A percentile compares a stretch with the other conserved stretches of the same genome.
Evolutionary conservation across 495 filamentous ascomycete species (phyloP).

Genomic region (Penicillium simplicissimum): DNA sequence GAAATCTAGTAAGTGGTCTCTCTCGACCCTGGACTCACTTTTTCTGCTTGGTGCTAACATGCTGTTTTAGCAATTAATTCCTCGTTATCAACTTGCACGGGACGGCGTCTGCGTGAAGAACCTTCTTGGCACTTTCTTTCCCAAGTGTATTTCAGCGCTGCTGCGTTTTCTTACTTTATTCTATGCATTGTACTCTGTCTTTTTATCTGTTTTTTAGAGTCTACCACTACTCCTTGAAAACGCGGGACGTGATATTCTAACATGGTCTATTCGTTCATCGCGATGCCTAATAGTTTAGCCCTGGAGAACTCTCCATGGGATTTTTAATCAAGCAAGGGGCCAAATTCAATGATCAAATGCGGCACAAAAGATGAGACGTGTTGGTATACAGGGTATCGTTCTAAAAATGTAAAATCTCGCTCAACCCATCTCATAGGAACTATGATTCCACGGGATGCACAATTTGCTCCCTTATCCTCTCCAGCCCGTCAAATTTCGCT

Average conservation of each 20-base stretch:
- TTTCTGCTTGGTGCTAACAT: conserved; percentile 10
- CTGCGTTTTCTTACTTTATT: background rate
- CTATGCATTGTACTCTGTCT: background rate
- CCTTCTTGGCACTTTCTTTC: background rate
- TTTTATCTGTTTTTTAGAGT: background rate
- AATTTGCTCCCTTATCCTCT: conserved; percentile 19
- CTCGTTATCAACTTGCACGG: conserved; percentile 20
- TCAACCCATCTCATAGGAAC: background rate
- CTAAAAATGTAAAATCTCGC: background rate
- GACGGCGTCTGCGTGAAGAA: conserved; percentile 15
- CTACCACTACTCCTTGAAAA: background rate
- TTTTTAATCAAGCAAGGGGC: background rate
- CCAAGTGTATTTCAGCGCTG: background rate
- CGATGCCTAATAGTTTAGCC: background rate
- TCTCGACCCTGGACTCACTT: background rate
- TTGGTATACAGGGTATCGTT: conserved; percentile 20
- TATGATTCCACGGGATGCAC: background rate
- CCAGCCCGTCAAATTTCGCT: conserved; percentile 40
- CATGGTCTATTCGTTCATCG: background rate
- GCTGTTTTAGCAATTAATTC: conserved; percentile 28
- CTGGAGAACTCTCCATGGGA: background rate
- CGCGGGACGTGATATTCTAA: background rate
- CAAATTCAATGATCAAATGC: background rate
- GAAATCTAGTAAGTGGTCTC: conserved; percentile 86
- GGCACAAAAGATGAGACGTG: conserved; percentile 10